Percentiles rank a stretch among this genome's conserved stretches.
These are phyloP conservation scores for Colletotrichum higginsianum DNA, from an alignment of 2,329 filamentous ascomycete species.

Conservation along the genomic window DNA sequence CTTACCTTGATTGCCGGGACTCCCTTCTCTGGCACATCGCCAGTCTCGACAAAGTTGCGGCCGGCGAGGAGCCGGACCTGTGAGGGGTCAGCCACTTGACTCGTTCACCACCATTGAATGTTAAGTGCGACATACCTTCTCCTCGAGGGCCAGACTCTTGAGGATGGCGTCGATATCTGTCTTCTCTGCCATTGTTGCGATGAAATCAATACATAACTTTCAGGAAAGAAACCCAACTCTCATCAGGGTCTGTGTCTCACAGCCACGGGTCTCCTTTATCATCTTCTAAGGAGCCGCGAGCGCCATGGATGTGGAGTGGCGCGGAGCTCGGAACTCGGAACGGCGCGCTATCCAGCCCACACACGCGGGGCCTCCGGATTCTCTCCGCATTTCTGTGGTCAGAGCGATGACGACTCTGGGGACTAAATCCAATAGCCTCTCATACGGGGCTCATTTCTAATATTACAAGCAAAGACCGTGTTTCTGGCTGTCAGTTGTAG, in stretches of 20 bases:
- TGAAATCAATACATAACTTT: too few relatives aligned
- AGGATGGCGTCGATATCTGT: constrained; percentile 46
- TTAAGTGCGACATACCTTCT: constrained; percentile 44
- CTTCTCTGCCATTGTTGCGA: constrained; percentile 21
- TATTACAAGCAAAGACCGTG: neutral
- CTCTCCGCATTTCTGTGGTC: constrained; percentile 25
- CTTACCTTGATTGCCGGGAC: constrained; percentile 36
- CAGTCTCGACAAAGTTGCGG: constrained; percentile 39
- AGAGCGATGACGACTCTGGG: constrained; percentile 9
- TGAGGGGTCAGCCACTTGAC: neutral
- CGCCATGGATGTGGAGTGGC: neutral
- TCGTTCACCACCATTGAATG: neutral
- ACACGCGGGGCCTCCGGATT: constrained; percentile 8
- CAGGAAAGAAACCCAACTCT: neutral
- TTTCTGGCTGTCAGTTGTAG: neutral
- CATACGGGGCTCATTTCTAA: constrained; percentile 5
- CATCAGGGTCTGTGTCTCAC: neutral
- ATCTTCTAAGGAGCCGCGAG: neutral
- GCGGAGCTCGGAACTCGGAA: constrained; percentile 39
- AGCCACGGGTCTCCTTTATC: constrained; percentile 22
- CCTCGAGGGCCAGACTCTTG: constrained; percentile 50
- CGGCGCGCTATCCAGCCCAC: neutral
- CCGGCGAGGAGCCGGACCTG: constrained; percentile 39
- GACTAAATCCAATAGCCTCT: neutral
- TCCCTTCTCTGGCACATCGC: constrained; percentile 24